Base-by-base conservation (phyloP, 768 basidiomycete genomes). In the Suillus tomentosus region DNA sequence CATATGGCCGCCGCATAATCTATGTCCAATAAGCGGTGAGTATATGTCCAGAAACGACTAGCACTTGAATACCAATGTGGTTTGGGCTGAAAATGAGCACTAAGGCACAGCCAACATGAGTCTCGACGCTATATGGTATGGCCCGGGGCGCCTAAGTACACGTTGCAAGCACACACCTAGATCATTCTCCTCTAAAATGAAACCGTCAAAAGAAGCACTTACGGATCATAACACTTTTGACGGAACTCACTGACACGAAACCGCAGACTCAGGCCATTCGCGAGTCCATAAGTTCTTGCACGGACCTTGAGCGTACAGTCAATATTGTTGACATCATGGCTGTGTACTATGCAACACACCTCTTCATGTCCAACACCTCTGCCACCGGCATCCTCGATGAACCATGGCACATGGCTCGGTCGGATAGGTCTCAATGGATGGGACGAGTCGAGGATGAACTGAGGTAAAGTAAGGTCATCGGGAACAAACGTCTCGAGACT, bases 11-110 rank as follows among this genome's bases (percentile, higher is more conserved):
- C 72, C 9, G 82, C 79, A 65, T 88, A 89, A 65, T 85, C 87
- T 88, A 61, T 5, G 5, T 31, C 5, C 31, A n/a, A 54, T 6
- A 27, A 19, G 17, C 3, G 1, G 31, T 54, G 39, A 60, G 39
- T 50, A 39, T 48, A 65, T 64, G 22, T 64, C 48, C 50, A 14
- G 40, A 58, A 14, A 42, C 53, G 50, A 55, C 15, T 36, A n/a
- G 43, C 36, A 22, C 24, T 43, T n/a, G 51, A 60, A 67, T 61
- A 88, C 88, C 87, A 34, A 85, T 76, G 70, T 87, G 80, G 67
- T 90, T 90, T 14, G 86, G 84, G 66, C 87, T 85, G 73, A 85
- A 85, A 43, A 90, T 68, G 69, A 87, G 86, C 50, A 88, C 88
- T 88, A 54, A 24, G 24, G 22, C 6, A 61, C 19, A 63, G 34